phyloP scores from a whole-genome alignment of 208 protist genomes.

The Naegleria fowleri region DNA sequence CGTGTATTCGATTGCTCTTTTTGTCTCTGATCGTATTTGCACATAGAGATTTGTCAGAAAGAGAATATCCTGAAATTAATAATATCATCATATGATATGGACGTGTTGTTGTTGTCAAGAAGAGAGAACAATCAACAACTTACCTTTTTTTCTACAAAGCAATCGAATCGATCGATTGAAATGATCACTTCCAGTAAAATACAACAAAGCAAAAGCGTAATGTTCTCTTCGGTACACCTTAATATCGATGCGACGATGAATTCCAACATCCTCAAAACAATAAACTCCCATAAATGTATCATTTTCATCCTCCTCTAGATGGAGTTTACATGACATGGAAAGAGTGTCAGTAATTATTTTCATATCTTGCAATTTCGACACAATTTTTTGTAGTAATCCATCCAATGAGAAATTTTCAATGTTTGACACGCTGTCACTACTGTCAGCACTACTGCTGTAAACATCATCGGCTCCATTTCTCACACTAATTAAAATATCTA shows the following conservation, averaged over 20 bases:
- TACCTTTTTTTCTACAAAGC: conserved; percentile 36
- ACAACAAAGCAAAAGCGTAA: conserved; percentile 51
- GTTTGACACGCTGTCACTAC: background rate
- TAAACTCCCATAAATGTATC: conserved; percentile 39
- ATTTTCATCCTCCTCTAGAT: conserved; percentile 6
- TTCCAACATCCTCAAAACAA: background rate
- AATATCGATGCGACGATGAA: conserved; percentile 42
- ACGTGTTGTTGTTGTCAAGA: no score
- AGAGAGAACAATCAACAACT: no score
- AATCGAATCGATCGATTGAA: conserved; percentile 54
- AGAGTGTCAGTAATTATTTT: conserved; percentile 41
- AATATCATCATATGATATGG: no score
- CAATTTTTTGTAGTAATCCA: background rate
- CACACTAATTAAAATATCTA: conserved; percentile 43
- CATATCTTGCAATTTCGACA: background rate
- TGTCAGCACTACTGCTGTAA: background rate
- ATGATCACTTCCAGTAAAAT: conserved; percentile 54
- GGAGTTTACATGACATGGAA: conserved; percentile 23
- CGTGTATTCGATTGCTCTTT: background rate
- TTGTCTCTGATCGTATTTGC: background rate
- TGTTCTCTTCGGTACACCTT: conserved; percentile 43
- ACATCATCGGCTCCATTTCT: background rate
- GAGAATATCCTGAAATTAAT: conserved; percentile 17
- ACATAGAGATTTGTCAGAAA: conserved; percentile 40
- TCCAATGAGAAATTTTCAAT: background rate